Evolutionary conservation across 2,329 filamentous ascomycete genomes (phyloP).

Genomic region (Stemphylium beticola): DNA sequence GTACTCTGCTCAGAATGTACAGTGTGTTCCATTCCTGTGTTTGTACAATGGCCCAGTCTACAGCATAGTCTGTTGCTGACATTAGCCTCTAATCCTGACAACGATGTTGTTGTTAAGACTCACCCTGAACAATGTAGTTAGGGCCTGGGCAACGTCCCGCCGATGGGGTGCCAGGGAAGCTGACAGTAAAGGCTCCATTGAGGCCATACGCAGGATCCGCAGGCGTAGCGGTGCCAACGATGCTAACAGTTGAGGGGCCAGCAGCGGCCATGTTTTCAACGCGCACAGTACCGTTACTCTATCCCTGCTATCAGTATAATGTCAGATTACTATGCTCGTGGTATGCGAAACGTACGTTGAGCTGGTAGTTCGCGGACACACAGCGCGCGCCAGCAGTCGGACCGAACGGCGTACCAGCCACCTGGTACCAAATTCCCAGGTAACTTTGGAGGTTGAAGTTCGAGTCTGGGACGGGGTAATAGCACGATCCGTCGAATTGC

Average conservation of each 20-base stretch:
- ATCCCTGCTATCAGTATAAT: not conserved
- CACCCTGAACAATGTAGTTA: conserved; percentile 42
- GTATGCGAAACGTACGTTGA: conserved; percentile 20
- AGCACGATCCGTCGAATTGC: conserved; percentile 36
- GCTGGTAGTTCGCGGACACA: conserved; percentile 30
- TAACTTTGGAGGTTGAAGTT: conserved; percentile 36
- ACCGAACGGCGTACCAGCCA: conserved; percentile 39
- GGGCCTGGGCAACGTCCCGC: conserved; percentile 29
- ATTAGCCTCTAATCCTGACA: conserved; percentile 1
- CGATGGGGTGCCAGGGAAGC: conserved; percentile 27
- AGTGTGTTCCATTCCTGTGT: conserved; percentile 38
- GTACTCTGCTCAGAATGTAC: conserved; percentile 35
- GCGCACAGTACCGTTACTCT: conserved; percentile 32
- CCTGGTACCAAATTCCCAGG: conserved; percentile 40
- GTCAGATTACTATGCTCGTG: no score
- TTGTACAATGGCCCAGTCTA: conserved; percentile 38
- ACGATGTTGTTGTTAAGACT: not conserved
- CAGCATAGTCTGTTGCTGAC: conserved; percentile 23
- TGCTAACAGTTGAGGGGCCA: conserved; percentile 20
- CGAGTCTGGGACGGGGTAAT: conserved; percentile 34
- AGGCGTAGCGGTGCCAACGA: conserved; percentile 32
- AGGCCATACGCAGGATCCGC: conserved; percentile 28
- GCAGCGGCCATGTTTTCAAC: conserved; percentile 33
- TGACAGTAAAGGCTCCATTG: conserved; percentile 32
- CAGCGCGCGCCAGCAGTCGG: conserved; percentile 34